Conservation (phyloP, 352 stramenopile species). For the Thraustotheca clavata region DNA sequence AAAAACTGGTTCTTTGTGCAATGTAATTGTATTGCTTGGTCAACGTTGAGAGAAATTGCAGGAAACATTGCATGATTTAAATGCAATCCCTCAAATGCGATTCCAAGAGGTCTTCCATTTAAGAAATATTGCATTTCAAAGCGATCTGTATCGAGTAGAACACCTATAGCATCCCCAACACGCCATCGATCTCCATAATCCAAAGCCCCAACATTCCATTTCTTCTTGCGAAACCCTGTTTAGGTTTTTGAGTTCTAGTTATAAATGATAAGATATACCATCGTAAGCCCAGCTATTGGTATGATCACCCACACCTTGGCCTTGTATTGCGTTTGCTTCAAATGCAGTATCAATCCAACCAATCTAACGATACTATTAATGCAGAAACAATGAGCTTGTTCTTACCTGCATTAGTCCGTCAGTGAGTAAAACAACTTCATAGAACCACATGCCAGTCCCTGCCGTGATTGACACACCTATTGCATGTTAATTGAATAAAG, state of each 20-base stretch:
- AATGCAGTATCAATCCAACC: constrained; percentile 88
- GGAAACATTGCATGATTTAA: constrained; percentile 47
- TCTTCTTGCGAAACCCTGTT: constrained; percentile 57
- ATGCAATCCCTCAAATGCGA: constrained; percentile 60
- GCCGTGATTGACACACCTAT: constrained; percentile 33
- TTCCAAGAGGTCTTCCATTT: constrained; percentile 85
- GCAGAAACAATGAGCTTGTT: neutral
- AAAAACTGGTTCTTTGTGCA: constrained; percentile 41
- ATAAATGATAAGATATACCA: constrained; percentile 25
- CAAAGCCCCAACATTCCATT: constrained; percentile 78
- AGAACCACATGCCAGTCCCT: constrained; percentile 77
- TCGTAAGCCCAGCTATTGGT: constrained; percentile 88
- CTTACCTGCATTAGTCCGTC: constrained; percentile 81
- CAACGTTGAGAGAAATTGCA: constrained; percentile 78
- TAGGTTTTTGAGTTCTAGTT: neutral
- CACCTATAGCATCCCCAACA: constrained; percentile 74
- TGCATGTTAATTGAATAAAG: neutral
- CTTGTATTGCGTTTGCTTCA: constrained; percentile 63
- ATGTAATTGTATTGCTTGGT: constrained; percentile 72
- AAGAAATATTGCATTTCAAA: constrained; percentile 85
- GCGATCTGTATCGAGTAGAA: constrained; percentile 77
- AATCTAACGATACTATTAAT: constrained; percentile 32
- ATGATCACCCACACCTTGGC: constrained; percentile 89
- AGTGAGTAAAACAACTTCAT: constrained; percentile 83
- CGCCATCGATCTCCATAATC: constrained; percentile 83